Conservation (phyloP, 176 grass and related monocot genomes). For the Oryza glumipatula region DNA sequence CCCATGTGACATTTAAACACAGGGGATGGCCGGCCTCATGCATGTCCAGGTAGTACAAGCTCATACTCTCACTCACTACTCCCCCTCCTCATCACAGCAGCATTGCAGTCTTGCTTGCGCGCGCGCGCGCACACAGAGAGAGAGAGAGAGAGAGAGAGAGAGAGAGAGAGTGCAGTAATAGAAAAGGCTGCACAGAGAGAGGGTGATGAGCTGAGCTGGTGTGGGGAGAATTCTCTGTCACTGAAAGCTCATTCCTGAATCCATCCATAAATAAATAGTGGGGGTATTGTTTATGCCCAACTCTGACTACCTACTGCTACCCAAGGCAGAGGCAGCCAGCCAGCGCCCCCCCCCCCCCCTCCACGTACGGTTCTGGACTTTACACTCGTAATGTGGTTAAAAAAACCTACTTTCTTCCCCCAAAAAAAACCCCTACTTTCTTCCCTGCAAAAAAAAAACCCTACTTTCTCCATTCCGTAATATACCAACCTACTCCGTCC, state of each 20-base stretch:
- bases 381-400: not conserved
- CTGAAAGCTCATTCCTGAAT: conserved; percentile 52
- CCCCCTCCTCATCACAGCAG: conserved; percentile 17
- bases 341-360: not conserved
- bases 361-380: not conserved
- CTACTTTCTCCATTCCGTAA: no score
- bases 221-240: conserved; percentile 32
- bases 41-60: conserved; percentile 23
- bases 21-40: conserved; percentile 16
- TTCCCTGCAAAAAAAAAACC: no score
- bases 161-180: not conserved
- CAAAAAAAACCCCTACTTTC: no score
- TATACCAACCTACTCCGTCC: no score
- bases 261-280: conserved; percentile 38
- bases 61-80: not conserved
- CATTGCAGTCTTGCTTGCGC: not conserved
- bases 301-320: conserved; percentile 46
- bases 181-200: no score
- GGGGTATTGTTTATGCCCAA: conserved; percentile 41
- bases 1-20: conserved; percentile 61
- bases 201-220: conserved; percentile 18
- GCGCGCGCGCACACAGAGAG: not conserved
- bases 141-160: not conserved
- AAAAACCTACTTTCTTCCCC: no score
- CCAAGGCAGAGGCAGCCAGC: not conserved